Evolutionary conservation across 352 stramenopile genomes (phyloP), one percentile per base, ranked within the genome.

Genomic region (Saprolegnia diclina): DNA sequence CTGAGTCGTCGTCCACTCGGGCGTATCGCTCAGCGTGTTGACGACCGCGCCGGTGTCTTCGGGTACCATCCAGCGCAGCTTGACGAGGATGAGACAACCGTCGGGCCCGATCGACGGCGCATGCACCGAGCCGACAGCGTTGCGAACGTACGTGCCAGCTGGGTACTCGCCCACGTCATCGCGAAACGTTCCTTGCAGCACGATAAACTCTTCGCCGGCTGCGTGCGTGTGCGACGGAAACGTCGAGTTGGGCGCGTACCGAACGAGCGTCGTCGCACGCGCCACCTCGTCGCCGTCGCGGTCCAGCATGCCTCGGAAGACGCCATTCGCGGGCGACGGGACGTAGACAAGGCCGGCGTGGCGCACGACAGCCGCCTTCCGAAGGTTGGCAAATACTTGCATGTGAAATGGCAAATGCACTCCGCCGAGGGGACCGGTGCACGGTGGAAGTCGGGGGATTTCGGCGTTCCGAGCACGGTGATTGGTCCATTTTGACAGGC

Each of bases 121-220:
- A 56, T 82, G 76, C 16, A 65, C 71, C 26, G 48, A 74, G 6
- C 65, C 71, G 44, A 77, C 74, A 0, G 65, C 65, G 71, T 82
- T 82, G 9, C 74, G 68, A 18, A 82, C 72, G 44, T 79, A 79
- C 4, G 65, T 77, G 24, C 72, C 71, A 0, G 71, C 63, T 13
- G 68, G 64, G 68, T 78, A 79, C 22, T 53, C 52, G 35, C 76
- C 76, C 65, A 71, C 72, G 37, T 79, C 61, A 62, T 82, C 76
- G 45, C 75, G 71, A 26, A 77, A 82, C n/a, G 69, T 76, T 18
- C 76, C 76, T 40, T 73, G 26, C 4, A 82, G 56, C 7, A 82
- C 76, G 11, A 82, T 35, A 53, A 79, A 82, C 65, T 82, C 76
- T 72, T 82, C 76, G n/a, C 76, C 76, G 50, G 74, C 76, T 62